Conservation (phyloP, 2,329 filamentous ascomycete species). For the Colletotrichum sp. region DNA sequence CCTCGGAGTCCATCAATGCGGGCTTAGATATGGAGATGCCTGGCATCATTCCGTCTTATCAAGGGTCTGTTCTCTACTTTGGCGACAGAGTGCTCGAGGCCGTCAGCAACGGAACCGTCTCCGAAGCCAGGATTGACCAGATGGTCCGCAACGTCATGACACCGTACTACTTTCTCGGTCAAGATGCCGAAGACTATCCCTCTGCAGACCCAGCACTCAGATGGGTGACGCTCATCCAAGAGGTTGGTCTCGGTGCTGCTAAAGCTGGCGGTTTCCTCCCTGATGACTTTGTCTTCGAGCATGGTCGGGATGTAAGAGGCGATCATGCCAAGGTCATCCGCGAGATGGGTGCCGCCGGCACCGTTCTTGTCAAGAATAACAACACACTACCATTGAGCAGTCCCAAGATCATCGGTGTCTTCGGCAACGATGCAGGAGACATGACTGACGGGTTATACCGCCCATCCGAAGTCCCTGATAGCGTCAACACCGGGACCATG, state of each 20-base stretch:
- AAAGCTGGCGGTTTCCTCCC: not conserved
- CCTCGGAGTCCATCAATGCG: slow-evolving; percentile 36
- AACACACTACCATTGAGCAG: slow-evolving; percentile 62
- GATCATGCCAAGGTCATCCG: slow-evolving; percentile 60
- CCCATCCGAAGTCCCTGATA: not conserved
- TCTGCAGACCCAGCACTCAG: slow-evolving; percentile 35
- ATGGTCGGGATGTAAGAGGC: slow-evolving; percentile 50
- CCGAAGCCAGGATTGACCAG: slow-evolving; percentile 75
- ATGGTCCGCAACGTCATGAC: slow-evolving; percentile 82
- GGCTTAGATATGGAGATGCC: slow-evolving; percentile 53
- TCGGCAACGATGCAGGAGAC: slow-evolving; percentile 25
- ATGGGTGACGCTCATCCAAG: not conserved
- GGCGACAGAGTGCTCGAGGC: slow-evolving; percentile 73
- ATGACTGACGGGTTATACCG: not conserved
- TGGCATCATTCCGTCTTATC: slow-evolving; percentile 26
- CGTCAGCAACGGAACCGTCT: slow-evolving; percentile 76
- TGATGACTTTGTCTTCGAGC: slow-evolving; percentile 44
- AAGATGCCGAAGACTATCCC: slow-evolving; percentile 70
- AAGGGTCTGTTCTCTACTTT: slow-evolving; percentile 34
- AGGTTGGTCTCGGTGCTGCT: slow-evolving; percentile 4
- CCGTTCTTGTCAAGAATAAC: slow-evolving; percentile 76
- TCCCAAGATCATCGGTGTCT: slow-evolving; percentile 39
- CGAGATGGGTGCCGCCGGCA: slow-evolving; percentile 61
- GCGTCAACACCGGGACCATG: not conserved
- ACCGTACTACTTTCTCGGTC: slow-evolving; percentile 79